A percentile compares a stretch with the other conserved stretches of the same genome.
These are phyloP conservation scores for Eucalyptus urophylla DNA, from an alignment of 345 rosid genomes.

Conservation along the genomic window DNA sequence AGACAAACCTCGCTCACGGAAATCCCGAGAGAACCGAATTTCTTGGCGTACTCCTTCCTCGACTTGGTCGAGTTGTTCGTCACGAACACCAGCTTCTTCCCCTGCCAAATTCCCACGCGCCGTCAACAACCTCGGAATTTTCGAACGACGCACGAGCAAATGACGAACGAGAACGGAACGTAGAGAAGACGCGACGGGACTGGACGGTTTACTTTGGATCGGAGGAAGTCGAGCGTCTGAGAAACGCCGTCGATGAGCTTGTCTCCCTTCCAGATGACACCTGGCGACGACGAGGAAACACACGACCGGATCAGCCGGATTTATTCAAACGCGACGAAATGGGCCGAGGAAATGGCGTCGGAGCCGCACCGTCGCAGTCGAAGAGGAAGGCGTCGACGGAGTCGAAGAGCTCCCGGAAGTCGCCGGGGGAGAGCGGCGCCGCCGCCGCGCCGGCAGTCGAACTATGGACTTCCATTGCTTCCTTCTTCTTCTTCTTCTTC, in stretches of 20 bases:
- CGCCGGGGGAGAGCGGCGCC: slow-evolving; percentile 8
- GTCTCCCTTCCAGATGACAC: slow-evolving; percentile 92
- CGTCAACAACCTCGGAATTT: not conserved
- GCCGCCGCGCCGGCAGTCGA: not conserved
- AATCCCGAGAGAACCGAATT: slow-evolving; percentile 67
- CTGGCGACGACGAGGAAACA: slow-evolving; percentile 4
- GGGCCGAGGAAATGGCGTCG: not conserved
- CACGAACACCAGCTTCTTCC: slow-evolving; percentile 73
- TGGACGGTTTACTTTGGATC: slow-evolving; percentile 31
- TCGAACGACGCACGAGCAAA: not conserved
- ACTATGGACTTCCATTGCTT: not conserved
- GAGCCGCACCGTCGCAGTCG: slow-evolving; percentile 22
- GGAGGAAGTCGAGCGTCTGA: slow-evolving; percentile 50
- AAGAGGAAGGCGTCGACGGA: slow-evolving; percentile 38
- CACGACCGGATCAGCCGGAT: not conserved
- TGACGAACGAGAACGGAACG: not conserved
- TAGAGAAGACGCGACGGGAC: no score
- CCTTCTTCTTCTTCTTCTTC: not conserved
- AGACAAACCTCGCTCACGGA: slow-evolving; percentile 50
- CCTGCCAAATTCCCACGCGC: slow-evolving; percentile 10
- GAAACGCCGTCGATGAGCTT: slow-evolving; percentile 68
- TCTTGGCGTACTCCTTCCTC: slow-evolving; percentile 53
- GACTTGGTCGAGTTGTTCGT: slow-evolving; percentile 82
- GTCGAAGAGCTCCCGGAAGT: slow-evolving; percentile 7
- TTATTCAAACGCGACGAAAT: not conserved